Evolutionary conservation across 2,329 filamentous ascomycete genomes (phyloP).

Genomic region (Iodosphaeria phyllophila): DNA sequence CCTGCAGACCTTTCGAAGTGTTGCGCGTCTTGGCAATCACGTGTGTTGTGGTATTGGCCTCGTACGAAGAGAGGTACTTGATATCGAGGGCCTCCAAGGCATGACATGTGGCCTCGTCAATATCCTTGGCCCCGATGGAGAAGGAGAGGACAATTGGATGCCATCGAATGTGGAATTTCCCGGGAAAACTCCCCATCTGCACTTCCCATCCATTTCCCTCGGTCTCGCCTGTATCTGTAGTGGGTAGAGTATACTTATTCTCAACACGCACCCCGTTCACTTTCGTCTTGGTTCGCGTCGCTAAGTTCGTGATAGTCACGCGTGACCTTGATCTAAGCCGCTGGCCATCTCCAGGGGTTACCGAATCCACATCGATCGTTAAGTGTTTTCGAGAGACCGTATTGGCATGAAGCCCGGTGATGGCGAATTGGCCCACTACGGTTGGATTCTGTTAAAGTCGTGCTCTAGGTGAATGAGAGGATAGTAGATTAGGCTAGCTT

Average conservation of each 20-base stretch:
- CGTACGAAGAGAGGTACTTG: slow-evolving; percentile 62
- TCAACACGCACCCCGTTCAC: slow-evolving; percentile 73
- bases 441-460: slow-evolving; percentile 4
- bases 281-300: slow-evolving; percentile 47
- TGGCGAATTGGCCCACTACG: slow-evolving; percentile 44
- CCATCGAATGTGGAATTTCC: slow-evolving; percentile 58
- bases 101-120: slow-evolving; percentile 40
- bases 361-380: slow-evolving; percentile 50
- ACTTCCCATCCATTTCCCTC: slow-evolving; percentile 46
- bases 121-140: slow-evolving; percentile 48
- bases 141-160: slow-evolving; percentile 62
- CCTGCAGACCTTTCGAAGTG: slow-evolving; percentile 71
- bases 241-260: slow-evolving; percentile 61
- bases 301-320: slow-evolving; percentile 21
- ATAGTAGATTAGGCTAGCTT: slow-evolving; percentile 10
- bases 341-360: slow-evolving; percentile 50
- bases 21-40: slow-evolving; percentile 82
- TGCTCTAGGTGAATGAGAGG: neutral
- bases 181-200: slow-evolving; percentile 50
- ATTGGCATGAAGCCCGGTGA: slow-evolving; percentile 42
- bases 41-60: slow-evolving; percentile 58
- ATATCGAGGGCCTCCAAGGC: slow-evolving; percentile 73
- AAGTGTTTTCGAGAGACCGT: slow-evolving; percentile 82
- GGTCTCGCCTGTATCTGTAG: slow-evolving; percentile 45
- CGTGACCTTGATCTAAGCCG: slow-evolving; percentile 8